Evolutionary conservation across 768 basidiomycete genomes (phyloP).

Genomic region (Boletus tylopilopsis): DNA sequence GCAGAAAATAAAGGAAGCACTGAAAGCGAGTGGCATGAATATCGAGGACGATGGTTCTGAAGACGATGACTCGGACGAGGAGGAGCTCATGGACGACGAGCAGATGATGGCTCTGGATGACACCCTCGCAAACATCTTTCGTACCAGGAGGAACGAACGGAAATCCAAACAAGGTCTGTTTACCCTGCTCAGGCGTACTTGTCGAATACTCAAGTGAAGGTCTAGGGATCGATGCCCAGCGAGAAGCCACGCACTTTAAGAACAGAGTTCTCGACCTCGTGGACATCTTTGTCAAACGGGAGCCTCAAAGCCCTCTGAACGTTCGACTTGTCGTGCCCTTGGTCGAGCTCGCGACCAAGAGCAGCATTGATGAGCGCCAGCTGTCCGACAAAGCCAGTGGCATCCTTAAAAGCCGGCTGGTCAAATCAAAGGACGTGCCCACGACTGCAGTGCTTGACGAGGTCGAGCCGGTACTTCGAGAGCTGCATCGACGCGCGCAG

Average conservation of each 20-base stretch:
- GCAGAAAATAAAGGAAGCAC: constrained; percentile 59
- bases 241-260: constrained; percentile 94
- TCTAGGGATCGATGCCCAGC: constrained; percentile 63
- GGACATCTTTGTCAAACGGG: constrained; percentile 76
- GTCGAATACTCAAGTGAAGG: background rate
- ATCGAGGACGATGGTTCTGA: constrained; percentile 52
- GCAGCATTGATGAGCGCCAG: constrained; percentile 76
- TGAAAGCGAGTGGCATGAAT: constrained; percentile 56
- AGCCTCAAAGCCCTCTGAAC: constrained; percentile 67
- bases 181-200: background rate
- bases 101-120: constrained; percentile 98
- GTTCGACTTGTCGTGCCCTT: constrained; percentile 72
- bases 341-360: constrained; percentile 65
- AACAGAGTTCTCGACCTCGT: constrained; percentile 94
- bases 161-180: constrained; percentile 62
- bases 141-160: constrained; percentile 55
- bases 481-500: constrained; percentile 70
- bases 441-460: constrained; percentile 26
- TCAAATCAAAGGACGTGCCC: constrained; percentile 69
- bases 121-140: constrained; percentile 86
- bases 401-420: constrained; percentile 69
- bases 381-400: constrained; percentile 85
- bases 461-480: constrained; percentile 47
- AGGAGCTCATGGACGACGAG: constrained; percentile 89
- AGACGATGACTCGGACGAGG: constrained; percentile 51